Evolutionary conservation across 345 rosid genomes (phyloP).

Genomic region (Eutrema heterophyllum): DNA sequence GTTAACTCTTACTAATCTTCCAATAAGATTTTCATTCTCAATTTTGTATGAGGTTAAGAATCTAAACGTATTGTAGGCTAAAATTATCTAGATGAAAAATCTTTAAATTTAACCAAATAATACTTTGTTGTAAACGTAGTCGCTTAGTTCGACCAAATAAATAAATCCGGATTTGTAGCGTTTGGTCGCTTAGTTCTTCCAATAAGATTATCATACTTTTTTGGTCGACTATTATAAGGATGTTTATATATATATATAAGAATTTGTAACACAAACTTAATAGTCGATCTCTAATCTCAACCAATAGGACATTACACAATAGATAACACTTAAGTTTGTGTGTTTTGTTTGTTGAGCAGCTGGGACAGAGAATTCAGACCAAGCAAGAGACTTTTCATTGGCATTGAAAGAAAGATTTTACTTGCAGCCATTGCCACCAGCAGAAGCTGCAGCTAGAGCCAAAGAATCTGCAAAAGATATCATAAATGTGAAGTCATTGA

Average conservation of each 20-base stretch:
- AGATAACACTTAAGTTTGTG: neutral
- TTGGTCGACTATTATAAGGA: no score
- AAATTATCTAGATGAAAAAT: neutral
- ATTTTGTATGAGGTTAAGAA: neutral
- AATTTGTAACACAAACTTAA: no score
- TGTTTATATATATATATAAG: no score
- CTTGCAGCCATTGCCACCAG: constrained; percentile 62
- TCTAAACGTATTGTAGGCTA: neutral
- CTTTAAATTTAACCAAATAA: neutral
- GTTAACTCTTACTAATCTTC: constrained; percentile 19
- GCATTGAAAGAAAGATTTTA: constrained; percentile 61
- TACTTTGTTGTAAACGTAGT: neutral
- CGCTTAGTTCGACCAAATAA: no score
- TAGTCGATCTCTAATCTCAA: neutral
- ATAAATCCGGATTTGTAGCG: no score
- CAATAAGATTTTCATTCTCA: neutral
- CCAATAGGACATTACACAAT: neutral
- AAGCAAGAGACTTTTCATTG: constrained; percentile 63
- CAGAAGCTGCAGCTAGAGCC: constrained; percentile 68
- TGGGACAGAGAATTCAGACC: constrained; percentile 83
- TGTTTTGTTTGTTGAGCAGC: constrained; percentile 46
- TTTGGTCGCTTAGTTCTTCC: no score
- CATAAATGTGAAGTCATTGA: constrained; percentile 57
- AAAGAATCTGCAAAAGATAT: constrained; percentile 88
- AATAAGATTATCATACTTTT: no score